Base-by-base conservation (phyloP, 495 filamentous ascomycete genomes). In the Penicillium ucsense region DNA sequence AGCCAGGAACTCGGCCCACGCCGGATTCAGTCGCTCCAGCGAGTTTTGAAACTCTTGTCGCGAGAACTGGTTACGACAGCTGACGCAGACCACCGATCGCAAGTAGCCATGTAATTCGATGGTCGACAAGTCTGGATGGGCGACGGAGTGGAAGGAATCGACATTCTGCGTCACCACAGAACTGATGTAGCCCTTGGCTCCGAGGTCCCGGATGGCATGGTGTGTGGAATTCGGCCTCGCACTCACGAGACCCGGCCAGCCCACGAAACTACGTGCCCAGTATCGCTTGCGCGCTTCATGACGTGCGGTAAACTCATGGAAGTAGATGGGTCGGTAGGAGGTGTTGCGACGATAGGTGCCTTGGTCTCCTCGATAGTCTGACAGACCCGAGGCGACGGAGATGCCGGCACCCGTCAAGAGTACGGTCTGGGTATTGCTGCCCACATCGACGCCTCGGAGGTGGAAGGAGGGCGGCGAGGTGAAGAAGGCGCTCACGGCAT, bases 131-230 rank as follows among this genome's bases (percentile, higher is more conserved):
- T 76, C 59, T 3, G 91, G 87, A 63, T 96, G 91, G 5, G 86
- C 81, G 31, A 66, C 62, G 2, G 80, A 71, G 65, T 98, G 91
- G 62, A 96, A 92, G 4, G 89, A 95, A 63, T 98, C 92, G 28
- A 96, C 91, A 61, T 97, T 96, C 61, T 98, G 92, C 37, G 92
- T 98, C 52, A 98, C 80, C 31, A 95, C 86, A 31, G 71, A 80
- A 43, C 76, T 79, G 8, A 95, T 66, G 42, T 88, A 61, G 0
- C 88, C 91, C 57, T 88, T 73, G 27, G 76, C 62, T 6, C 81
- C 83, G 38, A 98, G 65, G 47, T 80, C 70, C 35, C 76, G 70
- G 31, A 96, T 77, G 4, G 92, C 89, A 54, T 73, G 70, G 65
- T 98, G 92, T 3, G 82, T 84, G 3, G 71, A 61, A 58, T 97